Evolutionary conservation across 495 filamentous ascomycete species (phyloP).

Genomic region (Glutinoglossum americanum): DNA sequence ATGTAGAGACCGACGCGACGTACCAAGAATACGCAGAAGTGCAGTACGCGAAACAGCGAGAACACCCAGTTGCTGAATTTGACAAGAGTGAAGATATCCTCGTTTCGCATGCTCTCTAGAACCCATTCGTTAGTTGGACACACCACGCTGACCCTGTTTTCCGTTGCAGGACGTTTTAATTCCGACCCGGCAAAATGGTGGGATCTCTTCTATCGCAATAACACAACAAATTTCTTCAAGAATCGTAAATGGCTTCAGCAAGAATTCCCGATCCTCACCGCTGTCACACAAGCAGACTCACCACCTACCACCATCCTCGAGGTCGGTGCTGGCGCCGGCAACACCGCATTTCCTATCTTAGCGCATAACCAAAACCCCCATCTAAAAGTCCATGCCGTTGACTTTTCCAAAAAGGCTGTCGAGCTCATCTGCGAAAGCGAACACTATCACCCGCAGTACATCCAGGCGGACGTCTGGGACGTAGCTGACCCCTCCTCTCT

Average conservation of each 20-base stretch:
- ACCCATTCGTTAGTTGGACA: background rate
- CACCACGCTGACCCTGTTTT: background rate
- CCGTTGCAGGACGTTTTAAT: slow-evolving; percentile 48
- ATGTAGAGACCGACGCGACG: slow-evolving; percentile 67
- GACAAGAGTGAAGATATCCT: slow-evolving; percentile 56
- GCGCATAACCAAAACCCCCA: slow-evolving; percentile 55
- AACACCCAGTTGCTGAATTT: slow-evolving; percentile 65
- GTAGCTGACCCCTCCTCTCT: slow-evolving; percentile 29
- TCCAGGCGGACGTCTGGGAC: slow-evolving; percentile 87
- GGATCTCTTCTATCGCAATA: slow-evolving; percentile 92
- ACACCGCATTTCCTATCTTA: slow-evolving; percentile 83
- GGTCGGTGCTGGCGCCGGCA: slow-evolving; percentile 86
- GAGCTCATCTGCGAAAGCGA: slow-evolving; percentile 63
- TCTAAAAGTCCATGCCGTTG: slow-evolving; percentile 70
- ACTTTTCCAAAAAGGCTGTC: slow-evolving; percentile 81
- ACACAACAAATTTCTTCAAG: slow-evolving; percentile 94
- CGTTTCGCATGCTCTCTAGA: no score
- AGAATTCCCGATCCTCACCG: slow-evolving; percentile 69
- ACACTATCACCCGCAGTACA: slow-evolving; percentile 36
- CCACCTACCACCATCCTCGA: slow-evolving; percentile 52
- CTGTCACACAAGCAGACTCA: slow-evolving; percentile 39
- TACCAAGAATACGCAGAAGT: slow-evolving; percentile 63
- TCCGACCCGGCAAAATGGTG: slow-evolving; percentile 79
- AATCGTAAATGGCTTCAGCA: slow-evolving; percentile 90
- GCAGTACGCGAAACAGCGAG: slow-evolving; percentile 66